Evolutionary conservation across 1,139 yeast genomes (phyloP).

Genomic region (Casaregolazyma lundiana): DNA sequence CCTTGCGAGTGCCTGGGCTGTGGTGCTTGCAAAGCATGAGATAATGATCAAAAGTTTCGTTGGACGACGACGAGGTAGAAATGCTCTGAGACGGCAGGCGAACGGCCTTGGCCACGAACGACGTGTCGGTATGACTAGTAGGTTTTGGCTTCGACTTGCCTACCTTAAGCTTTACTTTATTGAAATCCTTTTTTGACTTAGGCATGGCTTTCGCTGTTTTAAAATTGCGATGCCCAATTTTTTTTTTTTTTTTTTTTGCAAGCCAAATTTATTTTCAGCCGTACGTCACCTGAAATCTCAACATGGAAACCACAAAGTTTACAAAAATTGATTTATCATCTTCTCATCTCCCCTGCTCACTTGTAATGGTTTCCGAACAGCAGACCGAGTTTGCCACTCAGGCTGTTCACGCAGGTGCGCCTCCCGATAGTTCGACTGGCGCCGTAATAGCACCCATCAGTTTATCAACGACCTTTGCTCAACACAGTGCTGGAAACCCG

Average conservation of each 20-base stretch:
- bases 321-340: background rate
- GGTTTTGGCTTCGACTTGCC: conserved; percentile 76
- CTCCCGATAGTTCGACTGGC: conserved; percentile 69
- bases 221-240: background rate
- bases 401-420: conserved; percentile 83
- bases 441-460: conserved; percentile 87
- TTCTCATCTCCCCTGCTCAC: background rate
- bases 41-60: conserved; percentile 33
- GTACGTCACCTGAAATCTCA: conserved; percentile 11
- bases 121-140: conserved; percentile 76
- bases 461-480: conserved; percentile 82
- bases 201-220: background rate
- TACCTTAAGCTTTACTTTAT: conserved; percentile 59
- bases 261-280: conserved; percentile 4
- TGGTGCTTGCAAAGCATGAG: conserved; percentile 75
- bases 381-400: conserved; percentile 57
- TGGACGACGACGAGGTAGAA: background rate
- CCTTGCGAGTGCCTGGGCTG: conserved; percentile 66
- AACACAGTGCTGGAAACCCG: conserved; percentile 70
- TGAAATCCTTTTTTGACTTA: conserved; percentile 9
- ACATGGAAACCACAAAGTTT: conserved; percentile 1
- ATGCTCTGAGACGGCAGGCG: conserved; percentile 32
- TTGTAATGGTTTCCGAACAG: conserved; percentile 8
- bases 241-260: background rate
- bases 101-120: conserved; percentile 62